Evolutionary conservation across 225 moss, liverwort and hornwort species (phyloP).

Genomic region (Neckera pumila): DNA sequence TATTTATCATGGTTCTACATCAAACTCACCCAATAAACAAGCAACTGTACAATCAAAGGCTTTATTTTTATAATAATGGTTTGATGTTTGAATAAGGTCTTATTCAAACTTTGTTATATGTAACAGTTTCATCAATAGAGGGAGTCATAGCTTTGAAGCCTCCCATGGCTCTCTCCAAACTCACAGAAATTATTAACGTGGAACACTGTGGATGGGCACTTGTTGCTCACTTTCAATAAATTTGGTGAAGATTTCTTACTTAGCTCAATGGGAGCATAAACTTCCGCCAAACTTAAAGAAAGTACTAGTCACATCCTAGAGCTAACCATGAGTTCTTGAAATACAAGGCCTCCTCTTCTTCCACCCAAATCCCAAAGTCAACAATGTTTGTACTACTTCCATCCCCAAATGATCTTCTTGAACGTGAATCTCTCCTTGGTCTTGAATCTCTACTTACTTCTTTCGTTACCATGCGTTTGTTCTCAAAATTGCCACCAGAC

Average conservation of each 20-base stretch:
- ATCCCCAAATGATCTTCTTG: rapidly evolving
- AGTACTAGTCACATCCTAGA: background rate
- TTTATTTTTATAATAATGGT: background rate
- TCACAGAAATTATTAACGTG: too few species aligned
- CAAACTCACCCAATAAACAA: background rate
- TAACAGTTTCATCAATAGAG: rapidly evolving
- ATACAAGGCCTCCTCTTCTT: background rate
- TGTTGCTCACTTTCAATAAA: rapidly evolving
- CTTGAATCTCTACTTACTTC: background rate
- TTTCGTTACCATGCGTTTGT: background rate
- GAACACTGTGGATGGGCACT: rapidly evolving
- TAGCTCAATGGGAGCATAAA: rapidly evolving
- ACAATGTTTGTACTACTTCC: background rate
- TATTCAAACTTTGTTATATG: rapidly evolving
- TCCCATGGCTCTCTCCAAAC: too few species aligned
- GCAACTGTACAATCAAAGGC: background rate
- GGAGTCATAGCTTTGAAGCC: background rate
- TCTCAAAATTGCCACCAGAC: rapidly evolving
- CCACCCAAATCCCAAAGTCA: too few species aligned
- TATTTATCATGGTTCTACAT: rapidly evolving
- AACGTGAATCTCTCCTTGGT: too few species aligned
- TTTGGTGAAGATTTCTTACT: background rate
- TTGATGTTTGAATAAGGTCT: background rate
- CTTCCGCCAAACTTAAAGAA: rapidly evolving
- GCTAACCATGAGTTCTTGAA: rapidly evolving